These are phyloP conservation scores for Curvularia sp. DNA, from an alignment of 2,329 filamentous ascomycete genomes.

Conservation along the genomic window DNA sequence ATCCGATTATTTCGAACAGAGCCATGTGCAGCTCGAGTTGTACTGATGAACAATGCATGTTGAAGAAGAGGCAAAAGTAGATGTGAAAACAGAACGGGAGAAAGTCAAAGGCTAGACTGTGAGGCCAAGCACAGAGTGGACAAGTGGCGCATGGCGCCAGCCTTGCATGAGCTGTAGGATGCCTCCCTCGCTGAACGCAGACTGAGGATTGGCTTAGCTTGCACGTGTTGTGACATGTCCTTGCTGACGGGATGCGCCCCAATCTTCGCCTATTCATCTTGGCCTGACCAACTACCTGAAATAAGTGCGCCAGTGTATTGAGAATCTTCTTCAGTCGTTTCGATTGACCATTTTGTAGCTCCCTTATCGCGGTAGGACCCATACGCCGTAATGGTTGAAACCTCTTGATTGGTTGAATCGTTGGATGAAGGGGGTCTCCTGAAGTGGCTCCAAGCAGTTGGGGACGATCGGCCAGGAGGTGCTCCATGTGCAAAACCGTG, in stretches of 20 bases:
- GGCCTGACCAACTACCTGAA: constrained; percentile 6
- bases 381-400: not conserved
- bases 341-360: not conserved
- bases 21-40: not conserved
- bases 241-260: constrained; percentile 1
- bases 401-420: constrained; percentile 2
- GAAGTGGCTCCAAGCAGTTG: constrained; percentile 3
- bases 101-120: not conserved
- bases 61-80: not conserved
- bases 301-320: not conserved
- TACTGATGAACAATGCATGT: not conserved
- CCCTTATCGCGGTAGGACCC: not conserved
- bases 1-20: not conserved
- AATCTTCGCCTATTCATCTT: not conserved
- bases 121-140: not conserved
- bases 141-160: not conserved
- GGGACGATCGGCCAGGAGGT: not conserved
- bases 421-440: constrained; percentile 2
- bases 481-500: constrained; percentile 7
- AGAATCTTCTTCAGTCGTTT: not conserved
- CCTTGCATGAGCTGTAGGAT: constrained; percentile 3
- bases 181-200: constrained; percentile 5
- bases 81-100: not conserved
- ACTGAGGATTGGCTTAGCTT: not conserved
- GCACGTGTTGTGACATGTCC: constrained; percentile 14